These are phyloP conservation scores for Penstemon barbatus DNA, from an alignment of 257 asterid species.

Conservation along the genomic window DNA sequence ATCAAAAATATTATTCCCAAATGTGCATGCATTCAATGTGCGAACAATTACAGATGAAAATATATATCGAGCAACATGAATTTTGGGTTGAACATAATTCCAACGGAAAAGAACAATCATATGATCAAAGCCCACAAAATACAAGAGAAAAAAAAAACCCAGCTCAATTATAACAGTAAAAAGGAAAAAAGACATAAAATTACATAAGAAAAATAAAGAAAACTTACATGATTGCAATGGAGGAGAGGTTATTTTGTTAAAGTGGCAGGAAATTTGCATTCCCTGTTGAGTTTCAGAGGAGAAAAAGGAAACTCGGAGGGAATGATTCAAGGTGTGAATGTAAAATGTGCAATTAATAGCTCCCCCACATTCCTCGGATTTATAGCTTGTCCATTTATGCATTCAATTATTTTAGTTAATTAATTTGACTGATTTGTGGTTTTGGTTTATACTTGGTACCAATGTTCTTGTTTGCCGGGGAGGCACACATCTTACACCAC, in stretches of 20 bases:
- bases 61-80: not conserved
- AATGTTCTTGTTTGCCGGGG: too few species aligned
- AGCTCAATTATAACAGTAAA: not conserved
- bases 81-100: too few species aligned
- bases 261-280: slow-evolving; percentile 20
- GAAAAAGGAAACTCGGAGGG: slow-evolving; percentile 25
- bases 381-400: too few species aligned
- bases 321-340: slow-evolving; percentile 21
- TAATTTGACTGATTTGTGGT: too few species aligned
- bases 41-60: not conserved
- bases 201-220: not conserved
- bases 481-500: too few species aligned
- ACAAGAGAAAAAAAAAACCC: not conserved
- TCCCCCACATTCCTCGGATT: too few species aligned
- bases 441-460: too few species aligned
- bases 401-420: too few species aligned
- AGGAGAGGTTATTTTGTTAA: slow-evolving; percentile 6
- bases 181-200: not conserved
- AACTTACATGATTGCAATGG: slow-evolving; percentile 31
- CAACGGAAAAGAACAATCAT: too few species aligned
- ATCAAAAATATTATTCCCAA: not conserved
- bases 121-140: not conserved
- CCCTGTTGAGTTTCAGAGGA: slow-evolving; percentile 15
- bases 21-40: not conserved
- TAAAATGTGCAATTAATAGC: slow-evolving; percentile 3